Evolutionary conservation across 306 rosid species (phyloP).

Genomic region (Carpinus viminea): DNA sequence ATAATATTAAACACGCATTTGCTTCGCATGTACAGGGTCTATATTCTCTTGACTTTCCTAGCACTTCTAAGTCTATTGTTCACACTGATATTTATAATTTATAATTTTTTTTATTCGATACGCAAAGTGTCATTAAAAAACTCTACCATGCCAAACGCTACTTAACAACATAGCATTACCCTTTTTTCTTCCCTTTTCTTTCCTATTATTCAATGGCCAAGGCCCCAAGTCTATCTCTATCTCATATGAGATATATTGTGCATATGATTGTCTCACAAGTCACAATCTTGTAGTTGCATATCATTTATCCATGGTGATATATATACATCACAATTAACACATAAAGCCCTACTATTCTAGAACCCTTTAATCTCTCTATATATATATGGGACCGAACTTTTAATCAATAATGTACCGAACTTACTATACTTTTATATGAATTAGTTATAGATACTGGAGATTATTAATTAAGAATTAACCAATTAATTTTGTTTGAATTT

Average conservation of each 20-base stretch:
- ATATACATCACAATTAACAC: neutral
- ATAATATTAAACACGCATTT: too few species aligned
- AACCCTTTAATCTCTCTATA: neutral
- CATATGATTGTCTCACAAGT: neutral
- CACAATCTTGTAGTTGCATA: neutral
- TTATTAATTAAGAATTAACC: conserved; percentile 6
- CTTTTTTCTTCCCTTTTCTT: too few species aligned
- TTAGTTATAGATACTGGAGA: neutral
- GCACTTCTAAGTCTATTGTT: too few species aligned
- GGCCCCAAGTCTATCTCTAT: neutral
- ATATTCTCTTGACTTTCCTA: too few species aligned
- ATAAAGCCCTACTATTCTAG: neutral
- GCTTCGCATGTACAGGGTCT: too few species aligned
- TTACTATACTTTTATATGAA: neutral
- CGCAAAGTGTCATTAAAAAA: too few species aligned
- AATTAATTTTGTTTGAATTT: neutral
- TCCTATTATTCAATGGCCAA: neutral
- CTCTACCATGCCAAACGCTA: too few species aligned
- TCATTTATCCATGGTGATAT: neutral
- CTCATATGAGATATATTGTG: neutral
- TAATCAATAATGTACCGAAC: conserved; percentile 6
- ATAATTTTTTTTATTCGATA: too few species aligned
- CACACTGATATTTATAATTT: too few species aligned
- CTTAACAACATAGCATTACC: too few species aligned
- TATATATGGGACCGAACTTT: conserved; percentile 6